Evolutionary conservation across 768 basidiomycete genomes (phyloP).

Genomic region (Leccinellum rugosiceps): DNA sequence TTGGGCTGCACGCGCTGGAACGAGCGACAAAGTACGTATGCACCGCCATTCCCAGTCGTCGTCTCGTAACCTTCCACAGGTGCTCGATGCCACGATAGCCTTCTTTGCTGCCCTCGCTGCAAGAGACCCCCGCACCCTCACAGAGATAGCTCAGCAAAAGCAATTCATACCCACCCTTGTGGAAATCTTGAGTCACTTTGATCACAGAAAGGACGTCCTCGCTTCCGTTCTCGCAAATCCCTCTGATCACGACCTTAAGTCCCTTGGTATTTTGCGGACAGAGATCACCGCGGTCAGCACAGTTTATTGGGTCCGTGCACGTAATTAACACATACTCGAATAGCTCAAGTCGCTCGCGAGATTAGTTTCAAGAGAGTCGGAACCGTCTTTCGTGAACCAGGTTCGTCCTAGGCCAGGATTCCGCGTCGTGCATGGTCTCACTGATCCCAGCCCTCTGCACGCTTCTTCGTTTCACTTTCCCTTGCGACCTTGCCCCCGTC

Average conservation of each 20-base stretch:
- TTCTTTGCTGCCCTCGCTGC: slow-evolving; percentile 64
- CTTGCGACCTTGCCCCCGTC: slow-evolving; percentile 49
- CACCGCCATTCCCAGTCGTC: background rate
- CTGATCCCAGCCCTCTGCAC: slow-evolving; percentile 44
- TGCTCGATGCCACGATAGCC: slow-evolving; percentile 60
- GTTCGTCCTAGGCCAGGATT: slow-evolving; percentile 8
- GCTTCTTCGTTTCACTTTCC: slow-evolving; percentile 50
- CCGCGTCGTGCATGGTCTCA: slow-evolving; percentile 4
- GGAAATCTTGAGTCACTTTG: slow-evolving; percentile 35
- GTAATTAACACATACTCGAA: slow-evolving; percentile 6
- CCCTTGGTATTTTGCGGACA: slow-evolving; percentile 51
- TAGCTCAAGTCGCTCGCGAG: slow-evolving; percentile 37
- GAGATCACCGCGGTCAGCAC: slow-evolving; percentile 54
- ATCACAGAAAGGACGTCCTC: slow-evolving; percentile 47
- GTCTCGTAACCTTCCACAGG: slow-evolving; percentile 33
- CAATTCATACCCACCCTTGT: slow-evolving; percentile 43
- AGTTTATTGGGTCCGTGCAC: background rate
- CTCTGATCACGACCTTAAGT: slow-evolving; percentile 46
- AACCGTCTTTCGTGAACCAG: slow-evolving; percentile 20
- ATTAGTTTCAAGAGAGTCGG: slow-evolving; percentile 35
- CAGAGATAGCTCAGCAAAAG: slow-evolving; percentile 46
- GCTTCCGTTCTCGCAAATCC: slow-evolving; percentile 35
- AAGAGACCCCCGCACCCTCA: slow-evolving; percentile 51
- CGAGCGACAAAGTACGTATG: slow-evolving; percentile 51
- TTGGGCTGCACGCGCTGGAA: slow-evolving; percentile 53